Evolutionary conservation across 1,284 basidiomycete species (phyloP).

Genomic region (Fomitopsis palustris): DNA sequence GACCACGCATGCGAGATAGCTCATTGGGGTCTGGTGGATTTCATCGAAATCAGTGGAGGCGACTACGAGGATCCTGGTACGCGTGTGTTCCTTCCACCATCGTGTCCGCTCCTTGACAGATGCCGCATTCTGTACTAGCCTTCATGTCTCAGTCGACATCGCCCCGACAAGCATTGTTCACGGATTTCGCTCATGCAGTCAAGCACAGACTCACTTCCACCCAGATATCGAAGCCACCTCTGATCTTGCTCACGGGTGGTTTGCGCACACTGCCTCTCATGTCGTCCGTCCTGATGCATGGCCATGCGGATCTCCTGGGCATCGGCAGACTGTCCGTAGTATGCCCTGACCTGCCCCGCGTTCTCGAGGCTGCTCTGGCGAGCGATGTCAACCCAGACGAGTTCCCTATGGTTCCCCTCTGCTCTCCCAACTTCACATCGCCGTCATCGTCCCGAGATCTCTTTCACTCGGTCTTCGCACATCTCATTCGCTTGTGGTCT

Average conservation of each 20-base stretch:
- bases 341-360: conserved; percentile 51
- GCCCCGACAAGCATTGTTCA: conserved; percentile 56
- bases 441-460: not conserved
- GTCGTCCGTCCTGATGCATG: conserved; percentile 44
- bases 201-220: conserved; percentile 38
- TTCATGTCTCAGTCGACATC: conserved; percentile 29
- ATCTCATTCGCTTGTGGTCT: conserved; percentile 14
- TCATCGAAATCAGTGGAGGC: conserved; percentile 86
- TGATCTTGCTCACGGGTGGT: conserved; percentile 81
- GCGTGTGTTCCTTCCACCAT: conserved; percentile 12
- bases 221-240: conserved; percentile 14
- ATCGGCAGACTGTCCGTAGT: conserved; percentile 70
- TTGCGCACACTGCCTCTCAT: conserved; percentile 63
- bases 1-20: conserved; percentile 64
- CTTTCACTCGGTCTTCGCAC: conserved; percentile 9
- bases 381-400: not conserved
- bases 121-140: conserved; percentile 10
- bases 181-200: conserved; percentile 53
- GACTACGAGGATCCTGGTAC: conserved; percentile 80
- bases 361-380: conserved; percentile 5
- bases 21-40: conserved; percentile 65
- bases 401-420: conserved; percentile 9
- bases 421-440: conserved; percentile 5
- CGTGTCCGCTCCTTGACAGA: not conserved
- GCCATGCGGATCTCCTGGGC: conserved; percentile 72